Percentiles rank a stretch among this genome's conserved stretches.
Conservation (phyloP, 2,329 filamentous ascomycete genomes). For the Trichoderma sp. region DNA sequence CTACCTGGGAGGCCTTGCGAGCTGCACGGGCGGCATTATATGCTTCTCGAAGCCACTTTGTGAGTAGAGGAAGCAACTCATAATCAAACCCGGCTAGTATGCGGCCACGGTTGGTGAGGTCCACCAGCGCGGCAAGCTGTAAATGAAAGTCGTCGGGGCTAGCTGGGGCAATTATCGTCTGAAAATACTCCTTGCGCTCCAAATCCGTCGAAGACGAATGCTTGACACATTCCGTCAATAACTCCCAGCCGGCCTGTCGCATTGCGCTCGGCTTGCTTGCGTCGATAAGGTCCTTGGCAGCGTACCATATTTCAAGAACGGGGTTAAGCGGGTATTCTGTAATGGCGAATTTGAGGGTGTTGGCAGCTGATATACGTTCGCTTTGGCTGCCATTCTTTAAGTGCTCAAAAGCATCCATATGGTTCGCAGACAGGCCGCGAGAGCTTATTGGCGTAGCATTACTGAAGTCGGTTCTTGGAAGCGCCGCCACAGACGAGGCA, state of each 20-base stretch:
- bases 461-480: slow-evolving; percentile 45
- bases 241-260: slow-evolving; percentile 62
- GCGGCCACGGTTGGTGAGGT: slow-evolving; percentile 60
- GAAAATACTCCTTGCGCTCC: slow-evolving; percentile 65
- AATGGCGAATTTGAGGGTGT: slow-evolving; percentile 55
- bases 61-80: slow-evolving; percentile 61
- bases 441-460: slow-evolving; percentile 41
- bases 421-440: slow-evolving; percentile 49
- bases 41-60: slow-evolving; percentile 56
- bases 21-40: slow-evolving; percentile 55
- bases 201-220: slow-evolving; percentile 62
- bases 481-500: slow-evolving; percentile 38
- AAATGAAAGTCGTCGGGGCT: slow-evolving; percentile 63
- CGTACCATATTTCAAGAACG: slow-evolving; percentile 63
- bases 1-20: slow-evolving; percentile 44
- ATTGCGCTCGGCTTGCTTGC: slow-evolving; percentile 51
- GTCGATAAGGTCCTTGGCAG: slow-evolving; percentile 63
- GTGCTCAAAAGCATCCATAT: slow-evolving; percentile 54
- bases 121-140: slow-evolving; percentile 61
- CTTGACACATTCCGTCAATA: slow-evolving; percentile 64
- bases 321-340: slow-evolving; percentile 58
- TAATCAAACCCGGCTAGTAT: slow-evolving; percentile 66
- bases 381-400: slow-evolving; percentile 51
- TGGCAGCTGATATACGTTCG: slow-evolving; percentile 58
- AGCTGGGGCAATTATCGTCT: slow-evolving; percentile 55